phyloP scores from a whole-genome alignment of 1,284 basidiomycete species.

The Coniferiporia sulphurascens region DNA sequence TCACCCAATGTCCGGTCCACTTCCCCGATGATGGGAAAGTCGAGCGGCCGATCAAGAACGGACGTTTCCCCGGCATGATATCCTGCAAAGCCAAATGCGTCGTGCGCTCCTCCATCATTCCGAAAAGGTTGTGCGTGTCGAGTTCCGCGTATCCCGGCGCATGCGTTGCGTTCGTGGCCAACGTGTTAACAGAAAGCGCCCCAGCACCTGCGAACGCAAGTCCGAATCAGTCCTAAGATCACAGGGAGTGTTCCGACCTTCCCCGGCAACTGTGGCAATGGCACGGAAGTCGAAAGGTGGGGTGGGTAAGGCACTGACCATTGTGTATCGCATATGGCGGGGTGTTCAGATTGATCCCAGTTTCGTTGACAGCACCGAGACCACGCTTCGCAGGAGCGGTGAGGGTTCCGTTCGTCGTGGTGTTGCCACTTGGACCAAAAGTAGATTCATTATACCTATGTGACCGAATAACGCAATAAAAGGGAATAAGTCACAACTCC shows the following conservation, averaged over 20 bases:
- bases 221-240: neutral
- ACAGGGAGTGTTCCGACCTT: too few species aligned
- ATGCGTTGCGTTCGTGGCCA: constrained; percentile 61
- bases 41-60: constrained; percentile 62
- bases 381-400: constrained; percentile 39
- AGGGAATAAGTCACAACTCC: neutral
- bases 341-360: constrained; percentile 43
- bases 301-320: constrained; percentile 31
- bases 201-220: constrained; percentile 35
- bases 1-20: constrained; percentile 41
- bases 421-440: constrained; percentile 68
- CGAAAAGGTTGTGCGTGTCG: constrained; percentile 63
- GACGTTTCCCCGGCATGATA: constrained; percentile 50
- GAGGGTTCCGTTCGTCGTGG: constrained; percentile 61
- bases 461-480: constrained; percentile 4
- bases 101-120: constrained; percentile 57
- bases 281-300: neutral
- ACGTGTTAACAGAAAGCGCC: constrained; percentile 42
- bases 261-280: neutral
- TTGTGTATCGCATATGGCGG: constrained; percentile 74
- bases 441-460: constrained; percentile 56
- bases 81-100: constrained; percentile 51
- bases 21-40: constrained; percentile 64
- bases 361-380: constrained; percentile 42
- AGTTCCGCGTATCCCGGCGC: constrained; percentile 47